Conservation (phyloP, 2,329 filamentous ascomycete species). For the Hypoxylon sp. region DNA sequence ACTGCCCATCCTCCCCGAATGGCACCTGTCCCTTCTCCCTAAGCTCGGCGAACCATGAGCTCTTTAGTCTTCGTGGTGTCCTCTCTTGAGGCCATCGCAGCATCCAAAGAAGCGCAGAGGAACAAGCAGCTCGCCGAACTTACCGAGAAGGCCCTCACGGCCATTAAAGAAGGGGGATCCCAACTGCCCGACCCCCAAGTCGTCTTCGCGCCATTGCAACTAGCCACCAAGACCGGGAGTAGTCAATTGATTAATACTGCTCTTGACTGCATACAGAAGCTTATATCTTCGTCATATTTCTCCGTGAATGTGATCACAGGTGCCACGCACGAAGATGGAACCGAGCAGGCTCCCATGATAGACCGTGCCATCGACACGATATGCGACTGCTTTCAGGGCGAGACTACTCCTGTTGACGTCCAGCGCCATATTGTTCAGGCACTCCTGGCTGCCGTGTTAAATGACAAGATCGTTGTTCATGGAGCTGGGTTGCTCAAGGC, state of each 20-base stretch:
- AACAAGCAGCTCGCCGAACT: constrained; percentile 88
- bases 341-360: constrained; percentile 80
- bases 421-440: constrained; percentile 99
- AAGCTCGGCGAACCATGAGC: constrained; percentile 77
- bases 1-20: constrained; percentile 43
- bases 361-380: constrained; percentile 99
- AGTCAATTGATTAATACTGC: constrained; percentile 89
- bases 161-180: constrained; percentile 87
- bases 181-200: constrained; percentile 90
- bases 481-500: constrained; percentile 96
- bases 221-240: constrained; percentile 89
- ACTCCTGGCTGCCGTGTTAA: constrained; percentile 91
- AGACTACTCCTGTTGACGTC: constrained; percentile 90
- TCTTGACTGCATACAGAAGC: constrained; percentile 97
- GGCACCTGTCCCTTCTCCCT: constrained; percentile 45
- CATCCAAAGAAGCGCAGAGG: constrained; percentile 90
- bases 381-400: constrained; percentile 98
- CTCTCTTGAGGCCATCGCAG: constrained; percentile 90
- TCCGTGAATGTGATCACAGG: constrained; percentile 74
- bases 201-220: constrained; percentile 89
- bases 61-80: constrained; percentile 97
- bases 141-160: constrained; percentile 83
- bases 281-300: constrained; percentile 99
- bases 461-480: constrained; percentile 99
- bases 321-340: constrained; percentile 61